Evolutionary conservation across 768 basidiomycete species (phyloP), one percentile per base, ranked within the genome.

Genomic region (Nevesoporus exiguus): DNA sequence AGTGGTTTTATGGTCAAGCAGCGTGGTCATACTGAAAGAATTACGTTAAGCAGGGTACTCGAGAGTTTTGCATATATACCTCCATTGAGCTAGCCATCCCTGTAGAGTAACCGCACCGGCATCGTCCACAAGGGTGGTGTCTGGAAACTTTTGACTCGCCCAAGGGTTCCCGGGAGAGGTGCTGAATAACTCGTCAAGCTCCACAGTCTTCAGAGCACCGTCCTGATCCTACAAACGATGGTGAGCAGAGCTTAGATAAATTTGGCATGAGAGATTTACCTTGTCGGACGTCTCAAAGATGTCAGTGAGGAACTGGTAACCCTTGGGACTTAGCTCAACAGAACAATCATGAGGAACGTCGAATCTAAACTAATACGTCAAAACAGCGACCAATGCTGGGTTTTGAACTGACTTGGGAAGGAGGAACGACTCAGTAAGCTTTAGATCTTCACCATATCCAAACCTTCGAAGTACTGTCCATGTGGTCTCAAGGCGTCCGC

Each of bases 61-160:
- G 17, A 47, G 37, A 52, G 31, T 39, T 53, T 29, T 51, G 27
- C 37, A n/a, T 31, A 69, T 78, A 60, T 48, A 93, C 94, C 92
- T 96, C 96, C 96, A 99, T 67, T 97, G 95, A 19, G 96, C 96
- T 25, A 98, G 74, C 96, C 96, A 99, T 1, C 93, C 92, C 73
- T 98, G 95, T 41, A 99, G 72, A n/a, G 95, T 98, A 17, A 98
- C 90, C 27, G 90, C 85, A 11, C 92, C 93, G 10, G 83, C 77
- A 63, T 94, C 93, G 61, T 93, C 88, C 15, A 90, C 85, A 42
- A 93, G 79, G 6, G 93, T 93, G 0, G 85, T 93, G 62, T 95
- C 91, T 0, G 94, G 91, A 71, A 96, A 97, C 44, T 87, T 90
- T 63, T 90, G 87, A n/a, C 78, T 80, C 14, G 82, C 78, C 96